Base-by-base conservation (phyloP, 2,329 filamentous ascomycete species). In the Geosmithia flava region DNA sequence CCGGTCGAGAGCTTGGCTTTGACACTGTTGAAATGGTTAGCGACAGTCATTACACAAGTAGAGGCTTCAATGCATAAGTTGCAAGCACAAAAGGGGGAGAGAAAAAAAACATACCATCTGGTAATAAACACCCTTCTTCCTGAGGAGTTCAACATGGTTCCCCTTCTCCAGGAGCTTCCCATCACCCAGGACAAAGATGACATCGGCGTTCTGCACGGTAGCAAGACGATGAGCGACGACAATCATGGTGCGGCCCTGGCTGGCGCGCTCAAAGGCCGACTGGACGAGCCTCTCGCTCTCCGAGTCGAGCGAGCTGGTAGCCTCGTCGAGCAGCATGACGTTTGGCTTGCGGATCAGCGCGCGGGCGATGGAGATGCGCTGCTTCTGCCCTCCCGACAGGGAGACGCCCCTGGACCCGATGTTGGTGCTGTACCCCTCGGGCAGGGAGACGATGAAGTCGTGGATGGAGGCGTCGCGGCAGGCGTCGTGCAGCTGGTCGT, bases 211-310 rank as follows among this genome's bases (percentile, higher is more conserved):
- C 61, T 86, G 85, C 19, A 90, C 80, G 13, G 84, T 91, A 0
- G 82, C 82, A 45, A 91, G 68, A 15, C 86, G 72, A 60, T 91
- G 87, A 1, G 87, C 87, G 11, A 93, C 85, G 2, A 85, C 84
- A 3, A 93, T 70, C 51, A 85, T 86, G 2, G 87, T 81, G 7
- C 75, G 66, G 2, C 75, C 76, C 53, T 71, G 70, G 3, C 72
- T 72, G 0, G 78, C 80, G 42, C 70, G 70, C 67, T 87, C 81
- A 57, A 90, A 79, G 0, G 84, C 83, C 1, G 68, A 69, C 61
- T 90, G 77, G 3, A 80, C 76, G n/a, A 79, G 66, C 59, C 75
- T 71, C 61, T 79, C 75, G 42, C 73, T 74, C 56, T 81, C 76
- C 2, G 74, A 78, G 56, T 87, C 83, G 3, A 87, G 69, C 7